These are phyloP conservation scores for Cymbopogon flexuosus DNA, from an alignment of 202 grass and related monocot genomes.

Conservation along the genomic window DNA sequence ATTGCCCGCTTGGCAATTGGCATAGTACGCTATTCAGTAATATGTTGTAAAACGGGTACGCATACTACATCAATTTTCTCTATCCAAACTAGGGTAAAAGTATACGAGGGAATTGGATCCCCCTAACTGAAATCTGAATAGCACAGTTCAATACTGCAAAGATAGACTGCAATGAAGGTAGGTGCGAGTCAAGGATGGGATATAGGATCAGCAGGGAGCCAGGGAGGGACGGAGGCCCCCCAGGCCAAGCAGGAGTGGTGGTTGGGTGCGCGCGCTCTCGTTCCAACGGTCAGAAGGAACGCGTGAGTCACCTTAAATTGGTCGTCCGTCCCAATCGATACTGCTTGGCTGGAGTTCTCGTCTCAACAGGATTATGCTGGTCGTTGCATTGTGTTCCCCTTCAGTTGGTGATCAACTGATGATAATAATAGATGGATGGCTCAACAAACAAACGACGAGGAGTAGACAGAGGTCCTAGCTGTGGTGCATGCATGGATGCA, in stretches of 20 bases:
- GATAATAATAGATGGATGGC: too few relatives aligned
- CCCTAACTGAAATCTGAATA: too few relatives aligned
- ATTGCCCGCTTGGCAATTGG: neutral
- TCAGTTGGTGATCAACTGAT: too few relatives aligned
- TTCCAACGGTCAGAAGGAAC: constrained; percentile 22
- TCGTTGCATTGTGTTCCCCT: neutral
- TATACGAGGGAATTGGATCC: neutral
- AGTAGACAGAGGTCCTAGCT: too few relatives aligned
- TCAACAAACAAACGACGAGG: too few relatives aligned
- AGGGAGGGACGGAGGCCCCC: neutral
- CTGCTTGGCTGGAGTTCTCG: neutral
- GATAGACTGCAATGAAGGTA: neutral
- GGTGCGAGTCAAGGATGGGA: neutral
- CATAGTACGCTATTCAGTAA: neutral
- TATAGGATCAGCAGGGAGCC: neutral
- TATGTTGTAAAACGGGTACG: too few relatives aligned
- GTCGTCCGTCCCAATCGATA: neutral
- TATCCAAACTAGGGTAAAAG: too few relatives aligned
- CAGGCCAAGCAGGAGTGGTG: neutral
- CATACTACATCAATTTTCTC: too few relatives aligned
- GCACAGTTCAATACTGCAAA: neutral
- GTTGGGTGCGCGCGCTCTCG: constrained; percentile 1
- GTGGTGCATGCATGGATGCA: too few relatives aligned
- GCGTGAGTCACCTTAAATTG: constrained; percentile 31
- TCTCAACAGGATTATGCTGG: neutral